Conservation (phyloP, 306 rosid genomes). For the Cajanus cajan region DNA sequence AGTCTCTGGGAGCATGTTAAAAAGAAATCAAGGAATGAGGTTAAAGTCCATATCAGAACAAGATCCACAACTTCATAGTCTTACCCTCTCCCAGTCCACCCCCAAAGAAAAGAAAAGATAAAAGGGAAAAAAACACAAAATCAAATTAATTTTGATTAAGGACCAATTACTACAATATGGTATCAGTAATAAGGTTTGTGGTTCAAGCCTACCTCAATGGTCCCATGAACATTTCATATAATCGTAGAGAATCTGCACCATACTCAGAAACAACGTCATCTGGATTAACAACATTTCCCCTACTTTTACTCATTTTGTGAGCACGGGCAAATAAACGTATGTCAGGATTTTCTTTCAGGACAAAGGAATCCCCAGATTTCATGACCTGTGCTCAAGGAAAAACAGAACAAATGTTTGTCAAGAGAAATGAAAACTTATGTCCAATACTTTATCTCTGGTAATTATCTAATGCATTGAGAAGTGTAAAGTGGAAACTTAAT, state of each 20-base stretch:
- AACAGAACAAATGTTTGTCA: slow-evolving; percentile 18
- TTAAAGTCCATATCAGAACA: slow-evolving; percentile 26
- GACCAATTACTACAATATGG: slow-evolving; percentile 22
- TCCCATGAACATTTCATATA: slow-evolving; percentile 99
- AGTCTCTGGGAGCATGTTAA: slow-evolving; percentile 57
- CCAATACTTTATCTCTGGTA: neutral
- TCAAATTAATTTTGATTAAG: slow-evolving; percentile 7
- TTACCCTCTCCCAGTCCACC: neutral
- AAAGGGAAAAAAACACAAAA: neutral
- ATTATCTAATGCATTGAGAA: slow-evolving; percentile 11
- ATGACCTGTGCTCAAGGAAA: slow-evolving; percentile 52
- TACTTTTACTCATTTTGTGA: slow-evolving; percentile 96
- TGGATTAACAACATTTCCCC: slow-evolving; percentile 96
- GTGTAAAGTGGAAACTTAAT: slow-evolving; percentile 11
- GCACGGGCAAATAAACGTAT: slow-evolving; percentile 76
- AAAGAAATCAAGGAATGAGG: slow-evolving; percentile 27
- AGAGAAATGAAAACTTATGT: slow-evolving; percentile 9
- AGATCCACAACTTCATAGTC: slow-evolving; percentile 7
- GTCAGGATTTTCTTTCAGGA: slow-evolving; percentile 78
- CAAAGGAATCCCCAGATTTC: slow-evolving; percentile 82
- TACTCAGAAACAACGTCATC: slow-evolving; percentile 91
- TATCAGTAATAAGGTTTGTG: slow-evolving; percentile 12
- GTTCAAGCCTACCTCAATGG: slow-evolving; percentile 70
- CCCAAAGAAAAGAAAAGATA: slow-evolving; percentile 17
- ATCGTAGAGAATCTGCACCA: slow-evolving; percentile 96